phyloP scores from a whole-genome alignment of 2,329 filamentous ascomycete genomes.

The Paecilomyces variotii region DNA sequence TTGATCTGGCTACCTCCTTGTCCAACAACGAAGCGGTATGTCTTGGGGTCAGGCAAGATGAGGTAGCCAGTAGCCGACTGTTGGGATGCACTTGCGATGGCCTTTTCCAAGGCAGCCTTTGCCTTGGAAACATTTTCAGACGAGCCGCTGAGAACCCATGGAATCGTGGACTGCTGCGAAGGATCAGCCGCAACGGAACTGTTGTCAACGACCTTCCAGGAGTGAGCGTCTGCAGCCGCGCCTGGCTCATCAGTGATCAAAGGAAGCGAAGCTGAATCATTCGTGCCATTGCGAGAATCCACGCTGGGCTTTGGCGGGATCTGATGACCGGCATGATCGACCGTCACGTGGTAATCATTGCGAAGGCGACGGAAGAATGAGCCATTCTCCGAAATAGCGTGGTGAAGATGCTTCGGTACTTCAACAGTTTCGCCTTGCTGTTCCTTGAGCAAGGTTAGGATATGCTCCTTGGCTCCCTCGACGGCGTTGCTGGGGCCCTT shows the following conservation, averaged over 20 bases:
- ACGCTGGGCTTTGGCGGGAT: constrained; percentile 60
- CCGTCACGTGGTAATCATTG: constrained; percentile 77
- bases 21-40: constrained; percentile 86
- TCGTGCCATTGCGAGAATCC: constrained; percentile 45
- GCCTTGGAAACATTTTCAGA: constrained; percentile 76
- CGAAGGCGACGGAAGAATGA: constrained; percentile 87
- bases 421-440: constrained; percentile 82
- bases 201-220: constrained; percentile 70
- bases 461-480: constrained; percentile 78
- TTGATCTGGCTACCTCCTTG: constrained; percentile 87
- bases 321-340: constrained; percentile 79
- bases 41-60: constrained; percentile 77
- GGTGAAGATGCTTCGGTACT: constrained; percentile 75
- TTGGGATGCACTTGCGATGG: constrained; percentile 53
- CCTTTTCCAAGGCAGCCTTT: constrained; percentile 62
- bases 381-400: constrained; percentile 72
- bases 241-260: constrained; percentile 83
- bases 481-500: constrained; percentile 71
- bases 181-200: constrained; percentile 16
- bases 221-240: constrained; percentile 58
- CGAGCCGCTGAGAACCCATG: constrained; percentile 80
- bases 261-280: constrained; percentile 58
- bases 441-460: constrained; percentile 66
- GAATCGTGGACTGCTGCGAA: constrained; percentile 39
- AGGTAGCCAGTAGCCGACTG: constrained; percentile 69